phyloP scores from a whole-genome alignment of 768 basidiomycete genomes.

The Serpula lacrymans region DNA sequence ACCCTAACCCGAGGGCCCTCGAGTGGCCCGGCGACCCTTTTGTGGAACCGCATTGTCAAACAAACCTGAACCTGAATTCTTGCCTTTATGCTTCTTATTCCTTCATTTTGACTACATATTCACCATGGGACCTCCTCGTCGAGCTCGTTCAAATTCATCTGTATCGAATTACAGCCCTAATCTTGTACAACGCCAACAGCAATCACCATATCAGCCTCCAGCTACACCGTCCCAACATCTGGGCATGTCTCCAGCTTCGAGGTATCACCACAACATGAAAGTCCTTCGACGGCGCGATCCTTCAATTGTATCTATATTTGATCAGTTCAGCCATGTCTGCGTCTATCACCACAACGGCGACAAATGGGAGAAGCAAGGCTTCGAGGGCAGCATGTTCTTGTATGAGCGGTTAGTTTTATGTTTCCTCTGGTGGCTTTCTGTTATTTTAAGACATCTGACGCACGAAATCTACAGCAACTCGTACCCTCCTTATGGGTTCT shows the following conservation, averaged over 20 bases:
- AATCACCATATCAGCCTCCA: not conserved
- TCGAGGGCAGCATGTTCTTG: slow-evolving; percentile 86
- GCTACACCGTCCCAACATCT: slow-evolving; percentile 9
- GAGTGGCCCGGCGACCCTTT: no score
- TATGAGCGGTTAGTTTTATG: slow-evolving; percentile 65
- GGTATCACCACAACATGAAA: slow-evolving; percentile 77
- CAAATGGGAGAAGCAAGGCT: slow-evolving; percentile 82
- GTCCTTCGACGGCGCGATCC: slow-evolving; percentile 77
- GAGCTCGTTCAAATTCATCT: slow-evolving; percentile 28
- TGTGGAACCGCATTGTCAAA: no score
- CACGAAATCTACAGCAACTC: slow-evolving; percentile 61
- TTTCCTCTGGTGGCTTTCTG: not conserved
- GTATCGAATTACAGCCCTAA: slow-evolving; percentile 15
- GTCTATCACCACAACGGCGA: slow-evolving; percentile 71
- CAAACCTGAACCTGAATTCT: no score
- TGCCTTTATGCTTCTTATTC: no score
- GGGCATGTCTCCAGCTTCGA: slow-evolving; percentile 62
- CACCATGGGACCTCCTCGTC: slow-evolving; percentile 22
- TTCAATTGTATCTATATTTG: slow-evolving; percentile 75
- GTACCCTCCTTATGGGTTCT: slow-evolving; percentile 83
- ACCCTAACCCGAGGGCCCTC: no score
- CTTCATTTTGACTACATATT: no score
- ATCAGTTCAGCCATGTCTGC: slow-evolving; percentile 87
- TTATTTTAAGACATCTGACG: slow-evolving; percentile 7
- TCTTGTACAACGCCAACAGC: slow-evolving; percentile 2